Evolutionary conservation across 75 land plant genomes (phyloP).

Genomic region (Sequoiadendron giganteum): DNA sequence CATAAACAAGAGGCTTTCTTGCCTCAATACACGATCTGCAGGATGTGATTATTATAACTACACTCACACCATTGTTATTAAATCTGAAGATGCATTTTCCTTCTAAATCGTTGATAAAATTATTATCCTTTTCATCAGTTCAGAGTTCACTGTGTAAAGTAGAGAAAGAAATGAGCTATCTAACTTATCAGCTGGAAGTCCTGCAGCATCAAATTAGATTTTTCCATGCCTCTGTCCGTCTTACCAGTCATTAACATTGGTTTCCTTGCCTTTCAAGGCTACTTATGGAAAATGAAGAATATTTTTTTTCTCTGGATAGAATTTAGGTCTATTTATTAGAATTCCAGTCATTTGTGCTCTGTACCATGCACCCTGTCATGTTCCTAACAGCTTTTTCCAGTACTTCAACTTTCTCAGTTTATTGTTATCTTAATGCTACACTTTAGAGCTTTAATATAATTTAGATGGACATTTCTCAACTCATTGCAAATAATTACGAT

Average conservation of each 20-base stretch:
- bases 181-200: not conserved
- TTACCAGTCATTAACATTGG: not conserved
- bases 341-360: not conserved
- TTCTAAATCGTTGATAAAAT: not conserved
- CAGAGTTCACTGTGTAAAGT: not conserved
- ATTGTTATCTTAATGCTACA: not conserved
- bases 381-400: not conserved
- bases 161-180: not conserved
- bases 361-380: not conserved
- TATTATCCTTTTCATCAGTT: not conserved
- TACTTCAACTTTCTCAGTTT: not conserved
- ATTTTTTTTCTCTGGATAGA: not conserved
- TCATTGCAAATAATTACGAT: not conserved
- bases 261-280: not conserved
- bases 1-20: slow-evolving; percentile 1
- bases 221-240: not conserved
- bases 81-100: not conserved
- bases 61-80: not conserved
- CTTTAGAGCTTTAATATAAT: not conserved
- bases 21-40: not conserved
- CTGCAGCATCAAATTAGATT: not conserved
- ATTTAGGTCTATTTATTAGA: not conserved
- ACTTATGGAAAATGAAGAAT: not conserved
- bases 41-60: not conserved
- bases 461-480: not conserved